Evolutionary conservation across 2,329 filamentous ascomycete species (phyloP).

Genomic region (Fusarium cicatricum): DNA sequence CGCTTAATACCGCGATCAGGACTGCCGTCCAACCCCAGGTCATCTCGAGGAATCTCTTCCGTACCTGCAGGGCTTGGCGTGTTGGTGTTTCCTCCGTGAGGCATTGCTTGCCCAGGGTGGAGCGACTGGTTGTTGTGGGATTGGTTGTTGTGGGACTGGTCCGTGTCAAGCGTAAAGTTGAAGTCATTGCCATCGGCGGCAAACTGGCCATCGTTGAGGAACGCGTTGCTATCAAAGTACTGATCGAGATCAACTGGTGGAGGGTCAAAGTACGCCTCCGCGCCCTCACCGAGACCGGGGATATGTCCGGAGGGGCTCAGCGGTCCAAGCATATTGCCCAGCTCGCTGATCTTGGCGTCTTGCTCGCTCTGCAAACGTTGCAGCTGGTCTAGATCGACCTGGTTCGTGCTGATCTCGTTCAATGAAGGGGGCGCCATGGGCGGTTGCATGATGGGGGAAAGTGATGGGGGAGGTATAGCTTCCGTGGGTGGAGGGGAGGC

Average conservation of each 20-base stretch:
- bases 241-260: constrained; percentile 59
- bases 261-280: constrained; percentile 47
- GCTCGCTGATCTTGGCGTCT: constrained; percentile 76
- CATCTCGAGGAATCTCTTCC: constrained; percentile 59
- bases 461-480: constrained; percentile 45
- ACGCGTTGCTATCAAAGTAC: constrained; percentile 57
- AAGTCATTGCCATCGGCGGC: constrained; percentile 57
- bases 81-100: constrained; percentile 34
- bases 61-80: constrained; percentile 58
- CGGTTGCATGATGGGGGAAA: constrained; percentile 60
- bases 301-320: constrained; percentile 82
- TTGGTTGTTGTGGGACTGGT: constrained; percentile 40
- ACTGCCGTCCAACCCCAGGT: constrained; percentile 44
- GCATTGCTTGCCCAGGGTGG: constrained; percentile 25
- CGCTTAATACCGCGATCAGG: constrained; percentile 48
- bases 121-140: constrained; percentile 46
- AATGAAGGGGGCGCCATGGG: constrained; percentile 60
- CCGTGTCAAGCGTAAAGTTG: constrained; percentile 58
- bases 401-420: constrained; percentile 71
- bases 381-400: constrained; percentile 80
- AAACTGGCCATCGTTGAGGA: constrained; percentile 51
- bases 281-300: constrained; percentile 67
- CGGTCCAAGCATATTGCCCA: constrained; percentile 78
- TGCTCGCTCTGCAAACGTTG: constrained; percentile 83
- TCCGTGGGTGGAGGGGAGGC: constrained; percentile 40